phyloP scores from a whole-genome alignment of 2,329 filamentous ascomycete genomes.

The Colletotrichum sp. region DNA sequence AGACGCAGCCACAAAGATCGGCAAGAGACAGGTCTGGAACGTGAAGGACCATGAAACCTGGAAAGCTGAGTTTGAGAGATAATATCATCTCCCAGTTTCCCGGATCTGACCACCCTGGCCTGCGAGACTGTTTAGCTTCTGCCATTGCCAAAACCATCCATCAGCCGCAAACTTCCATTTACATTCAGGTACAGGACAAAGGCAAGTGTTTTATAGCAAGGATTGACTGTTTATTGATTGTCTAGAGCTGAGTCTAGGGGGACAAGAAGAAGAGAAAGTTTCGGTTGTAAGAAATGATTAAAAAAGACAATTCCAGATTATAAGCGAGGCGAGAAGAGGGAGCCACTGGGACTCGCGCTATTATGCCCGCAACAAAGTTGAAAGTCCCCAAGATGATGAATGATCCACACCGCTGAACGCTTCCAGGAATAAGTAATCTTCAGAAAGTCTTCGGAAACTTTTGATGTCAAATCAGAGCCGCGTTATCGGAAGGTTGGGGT shows the following conservation, averaged over 20 bases:
- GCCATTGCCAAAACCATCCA: neutral
- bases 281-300: neutral
- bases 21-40: neutral
- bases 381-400: constrained; percentile 7
- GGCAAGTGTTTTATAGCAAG: neutral
- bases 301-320: constrained; percentile 9
- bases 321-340: neutral
- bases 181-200: neutral
- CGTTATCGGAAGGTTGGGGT: neutral
- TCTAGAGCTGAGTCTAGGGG: neutral
- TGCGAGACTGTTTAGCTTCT: neutral
- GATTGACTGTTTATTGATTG: constrained; percentile 15
- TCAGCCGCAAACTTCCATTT: neutral
- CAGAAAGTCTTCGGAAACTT: constrained; percentile 1
- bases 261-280: constrained; percentile 6
- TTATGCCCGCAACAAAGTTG: neutral
- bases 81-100: neutral
- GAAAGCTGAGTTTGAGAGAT: neutral
- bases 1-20: neutral
- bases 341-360: constrained; percentile 6
- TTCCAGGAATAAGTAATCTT: neutral
- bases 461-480: neutral
- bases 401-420: neutral
- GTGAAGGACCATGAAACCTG: neutral
- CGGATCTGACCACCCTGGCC: neutral